These are phyloP conservation scores for Nicotiana knightiana DNA, from an alignment of 257 asterid species.

Conservation along the genomic window DNA sequence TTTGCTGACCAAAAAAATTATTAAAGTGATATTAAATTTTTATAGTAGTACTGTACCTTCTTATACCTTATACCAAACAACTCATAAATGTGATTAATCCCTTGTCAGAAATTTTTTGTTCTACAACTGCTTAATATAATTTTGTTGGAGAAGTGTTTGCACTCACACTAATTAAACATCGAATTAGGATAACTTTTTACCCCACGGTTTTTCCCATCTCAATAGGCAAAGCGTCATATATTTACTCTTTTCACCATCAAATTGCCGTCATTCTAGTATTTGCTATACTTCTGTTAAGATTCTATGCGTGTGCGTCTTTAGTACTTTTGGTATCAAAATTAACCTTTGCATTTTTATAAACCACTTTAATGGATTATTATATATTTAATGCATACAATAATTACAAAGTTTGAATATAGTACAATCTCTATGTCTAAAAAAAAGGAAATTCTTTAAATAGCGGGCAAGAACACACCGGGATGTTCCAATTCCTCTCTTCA, in stretches of 20 bases:
- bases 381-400: not conserved
- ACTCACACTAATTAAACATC: too few species aligned
- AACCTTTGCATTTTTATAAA: not conserved
- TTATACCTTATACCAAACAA: too few species aligned
- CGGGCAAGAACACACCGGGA: not conserved
- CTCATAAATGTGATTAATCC: too few species aligned
- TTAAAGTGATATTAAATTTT: too few species aligned
- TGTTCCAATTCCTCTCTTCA: not conserved
- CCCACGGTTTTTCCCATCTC: too few species aligned
- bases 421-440: too few species aligned
- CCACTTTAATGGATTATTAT: not conserved
- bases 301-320: slow-evolving; percentile 28
- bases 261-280: slow-evolving; percentile 2
- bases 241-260: not conserved
- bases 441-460: not conserved
- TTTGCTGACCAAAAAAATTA: too few species aligned
- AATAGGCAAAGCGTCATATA: not conserved
- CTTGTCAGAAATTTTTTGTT: too few species aligned
- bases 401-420: not conserved
- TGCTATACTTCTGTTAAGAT: slow-evolving; percentile 23
- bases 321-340: slow-evolving; percentile 17
- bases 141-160: too few species aligned
- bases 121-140: too few species aligned
- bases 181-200: too few species aligned
- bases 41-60: too few species aligned